phyloP scores from a whole-genome alignment of 441 rosid species.

The Aquilaria agallochum region DNA sequence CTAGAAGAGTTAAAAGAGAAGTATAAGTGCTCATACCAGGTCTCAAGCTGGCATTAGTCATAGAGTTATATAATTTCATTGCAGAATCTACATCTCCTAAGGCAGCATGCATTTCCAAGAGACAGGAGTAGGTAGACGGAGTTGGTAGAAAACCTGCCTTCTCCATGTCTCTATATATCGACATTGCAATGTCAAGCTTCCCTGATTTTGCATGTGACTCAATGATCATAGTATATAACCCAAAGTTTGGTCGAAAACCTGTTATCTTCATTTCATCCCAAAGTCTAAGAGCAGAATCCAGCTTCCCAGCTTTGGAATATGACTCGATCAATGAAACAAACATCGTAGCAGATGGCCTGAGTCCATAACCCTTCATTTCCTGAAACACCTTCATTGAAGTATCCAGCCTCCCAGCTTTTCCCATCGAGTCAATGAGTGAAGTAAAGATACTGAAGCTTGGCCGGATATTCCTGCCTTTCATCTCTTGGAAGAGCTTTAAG shows the following conservation, averaged over 20 bases:
- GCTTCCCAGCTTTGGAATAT: conserved; percentile 85
- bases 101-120: conserved; percentile 92
- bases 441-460: conserved; percentile 69
- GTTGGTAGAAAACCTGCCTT: conserved; percentile 93
- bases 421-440: conserved; percentile 92
- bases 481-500: conserved; percentile 84
- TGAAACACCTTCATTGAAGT: conserved; percentile 84
- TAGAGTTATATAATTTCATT: conserved; percentile 89
- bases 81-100: conserved; percentile 89
- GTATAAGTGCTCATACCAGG: conserved; percentile 90
- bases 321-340: conserved; percentile 89
- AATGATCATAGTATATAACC: conserved; percentile 71
- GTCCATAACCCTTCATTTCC: conserved; percentile 84
- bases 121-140: conserved; percentile 88
- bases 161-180: conserved; percentile 85
- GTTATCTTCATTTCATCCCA: conserved; percentile 94
- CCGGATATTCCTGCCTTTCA: conserved; percentile 67
- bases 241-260: conserved; percentile 90
- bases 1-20: conserved; percentile 74
- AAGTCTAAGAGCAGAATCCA: conserved; percentile 77
- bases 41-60: conserved; percentile 86
- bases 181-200: conserved; percentile 87
- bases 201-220: conserved; percentile 98
- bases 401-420: conserved; percentile 93
- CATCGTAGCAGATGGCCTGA: conserved; percentile 76